A percentile compares a stretch with the other conserved stretches of the same genome.
These are phyloP conservation scores for Melastoma candidum DNA, from an alignment of 441 rosid species.

Conservation along the genomic window DNA sequence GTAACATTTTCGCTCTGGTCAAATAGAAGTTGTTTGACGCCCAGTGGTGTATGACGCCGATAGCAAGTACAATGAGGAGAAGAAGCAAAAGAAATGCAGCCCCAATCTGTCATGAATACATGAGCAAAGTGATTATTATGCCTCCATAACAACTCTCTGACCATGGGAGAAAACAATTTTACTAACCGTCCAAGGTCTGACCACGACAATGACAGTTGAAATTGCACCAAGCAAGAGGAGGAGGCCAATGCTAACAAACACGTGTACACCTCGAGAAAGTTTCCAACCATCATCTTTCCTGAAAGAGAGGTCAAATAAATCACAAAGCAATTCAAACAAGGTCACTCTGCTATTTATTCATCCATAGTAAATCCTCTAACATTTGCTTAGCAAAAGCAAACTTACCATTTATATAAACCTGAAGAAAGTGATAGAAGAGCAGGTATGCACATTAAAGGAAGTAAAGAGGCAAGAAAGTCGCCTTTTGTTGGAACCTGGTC, in stretches of 20 bases:
- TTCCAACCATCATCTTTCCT: slow-evolving; percentile 99
- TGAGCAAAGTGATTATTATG: slow-evolving; percentile 24
- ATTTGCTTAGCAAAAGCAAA: slow-evolving; percentile 12
- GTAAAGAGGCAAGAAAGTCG: slow-evolving; percentile 96
- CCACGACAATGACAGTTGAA: slow-evolving; percentile 75
- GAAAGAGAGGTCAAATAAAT: slow-evolving; percentile 17
- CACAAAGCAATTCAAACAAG: neutral
- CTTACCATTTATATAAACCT: slow-evolving; percentile 96
- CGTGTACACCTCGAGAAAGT: slow-evolving; percentile 84
- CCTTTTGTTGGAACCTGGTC: slow-evolving; percentile 82
- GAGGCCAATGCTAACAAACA: slow-evolving; percentile 82
- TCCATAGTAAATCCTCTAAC: slow-evolving; percentile 3
- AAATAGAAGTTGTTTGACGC: slow-evolving; percentile 99
- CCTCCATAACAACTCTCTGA: slow-evolving; percentile 5
- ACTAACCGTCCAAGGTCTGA: slow-evolving; percentile 80
- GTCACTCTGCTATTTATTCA: slow-evolving; percentile 13
- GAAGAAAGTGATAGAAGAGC: slow-evolving; percentile 83
- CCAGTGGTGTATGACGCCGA: slow-evolving; percentile 97
- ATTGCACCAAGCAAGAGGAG: slow-evolving; percentile 96
- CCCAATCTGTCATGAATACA: slow-evolving; percentile 61
- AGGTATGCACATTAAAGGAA: slow-evolving; percentile 95
- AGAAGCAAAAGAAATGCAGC: slow-evolving; percentile 90
- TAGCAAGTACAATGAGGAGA: slow-evolving; percentile 85
- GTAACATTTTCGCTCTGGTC: slow-evolving; percentile 84
- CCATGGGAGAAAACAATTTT: slow-evolving; percentile 27